A percentile compares a stretch with the other conserved stretches of the same genome.
phyloP scores from a whole-genome alignment of 2,329 filamentous ascomycete species.

The Arthrocladium fulminans region DNA sequence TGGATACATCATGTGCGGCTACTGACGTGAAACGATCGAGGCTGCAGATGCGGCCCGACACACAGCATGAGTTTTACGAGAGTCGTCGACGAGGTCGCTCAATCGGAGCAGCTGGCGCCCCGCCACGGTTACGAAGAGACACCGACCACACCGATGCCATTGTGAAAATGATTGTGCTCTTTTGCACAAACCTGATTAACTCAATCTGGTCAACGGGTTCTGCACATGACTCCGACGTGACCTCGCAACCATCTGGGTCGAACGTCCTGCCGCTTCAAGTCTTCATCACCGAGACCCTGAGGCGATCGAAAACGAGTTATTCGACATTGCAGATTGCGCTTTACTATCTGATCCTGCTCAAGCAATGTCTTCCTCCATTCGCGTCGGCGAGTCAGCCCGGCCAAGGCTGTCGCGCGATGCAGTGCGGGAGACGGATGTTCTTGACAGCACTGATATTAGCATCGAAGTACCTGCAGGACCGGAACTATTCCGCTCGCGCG shows the following conservation, averaged over 20 bases:
- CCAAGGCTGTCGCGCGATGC: constrained; percentile 66
- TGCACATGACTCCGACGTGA: constrained; percentile 29
- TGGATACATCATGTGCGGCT: neutral
- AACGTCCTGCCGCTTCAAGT: constrained; percentile 81
- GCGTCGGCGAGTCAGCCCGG: constrained; percentile 84
- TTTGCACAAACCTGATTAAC: constrained; percentile 92
- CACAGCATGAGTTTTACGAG: neutral
- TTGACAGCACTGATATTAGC: constrained; percentile 87
- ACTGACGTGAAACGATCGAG: neutral
- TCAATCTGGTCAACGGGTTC: constrained; percentile 93
- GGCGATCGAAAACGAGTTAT: constrained; percentile 91
- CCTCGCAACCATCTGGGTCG: constrained; percentile 60
- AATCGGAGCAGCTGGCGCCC: neutral
- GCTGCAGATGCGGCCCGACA: neutral
- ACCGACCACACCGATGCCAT: constrained; percentile 22
- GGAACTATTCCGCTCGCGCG: constrained; percentile 92
- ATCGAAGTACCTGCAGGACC: constrained; percentile 95
- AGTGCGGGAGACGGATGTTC: constrained; percentile 97
- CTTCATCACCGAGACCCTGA: constrained; percentile 95
- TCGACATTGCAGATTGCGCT: constrained; percentile 93
- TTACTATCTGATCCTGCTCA: constrained; percentile 92
- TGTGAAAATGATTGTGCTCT: constrained; percentile 48
- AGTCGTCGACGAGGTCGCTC: constrained; percentile 1
- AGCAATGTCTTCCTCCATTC: constrained; percentile 71
- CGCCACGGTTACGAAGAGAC: constrained; percentile 17